phyloP scores from a whole-genome alignment of 1,139 yeast species.

The Magnusiomyces suaveolens region DNA sequence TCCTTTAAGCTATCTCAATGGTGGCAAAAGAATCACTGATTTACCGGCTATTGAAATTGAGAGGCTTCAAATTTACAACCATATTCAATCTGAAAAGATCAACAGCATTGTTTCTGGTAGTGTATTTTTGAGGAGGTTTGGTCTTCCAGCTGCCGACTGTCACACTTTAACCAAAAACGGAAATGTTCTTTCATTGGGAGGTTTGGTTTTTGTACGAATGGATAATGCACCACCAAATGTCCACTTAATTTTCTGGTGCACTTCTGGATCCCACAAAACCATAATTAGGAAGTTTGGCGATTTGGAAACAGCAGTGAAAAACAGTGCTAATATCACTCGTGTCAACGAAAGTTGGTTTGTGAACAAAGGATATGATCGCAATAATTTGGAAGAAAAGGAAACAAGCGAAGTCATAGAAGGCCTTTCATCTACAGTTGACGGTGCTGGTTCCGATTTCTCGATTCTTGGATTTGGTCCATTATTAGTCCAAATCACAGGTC shows the following conservation, averaged over 20 bases:
- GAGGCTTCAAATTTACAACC: conserved; percentile 32
- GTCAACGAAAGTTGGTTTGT: conserved; percentile 13
- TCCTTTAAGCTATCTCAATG: conserved; percentile 33
- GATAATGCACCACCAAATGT: conserved; percentile 25
- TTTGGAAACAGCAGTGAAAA: conserved; percentile 29
- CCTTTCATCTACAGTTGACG: conserved; percentile 4
- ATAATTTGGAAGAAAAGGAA: not conserved
- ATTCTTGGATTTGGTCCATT: conserved; percentile 32
- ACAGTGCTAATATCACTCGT: conserved; percentile 6
- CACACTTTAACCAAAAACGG: conserved; percentile 33
- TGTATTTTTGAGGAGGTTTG: conserved; percentile 1
- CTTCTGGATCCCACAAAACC: conserved; percentile 20
- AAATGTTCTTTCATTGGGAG: conserved; percentile 48
- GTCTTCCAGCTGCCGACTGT: not conserved
- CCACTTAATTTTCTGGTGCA: conserved; percentile 17
- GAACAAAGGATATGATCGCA: conserved; percentile 8
- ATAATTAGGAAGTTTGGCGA: conserved; percentile 26
- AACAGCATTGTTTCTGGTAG: conserved; percentile 37
- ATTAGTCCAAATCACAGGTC: conserved; percentile 56
- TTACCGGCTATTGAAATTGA: conserved; percentile 47
- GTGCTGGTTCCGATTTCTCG: conserved; percentile 13
- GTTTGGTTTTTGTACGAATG: conserved; percentile 47
- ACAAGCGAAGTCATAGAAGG: not conserved
- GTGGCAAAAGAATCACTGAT: conserved; percentile 37
- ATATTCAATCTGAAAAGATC: conserved; percentile 30